Base-by-base conservation (phyloP, 2,329 filamentous ascomycete genomes). In the Aspergillus amoenus region DNA sequence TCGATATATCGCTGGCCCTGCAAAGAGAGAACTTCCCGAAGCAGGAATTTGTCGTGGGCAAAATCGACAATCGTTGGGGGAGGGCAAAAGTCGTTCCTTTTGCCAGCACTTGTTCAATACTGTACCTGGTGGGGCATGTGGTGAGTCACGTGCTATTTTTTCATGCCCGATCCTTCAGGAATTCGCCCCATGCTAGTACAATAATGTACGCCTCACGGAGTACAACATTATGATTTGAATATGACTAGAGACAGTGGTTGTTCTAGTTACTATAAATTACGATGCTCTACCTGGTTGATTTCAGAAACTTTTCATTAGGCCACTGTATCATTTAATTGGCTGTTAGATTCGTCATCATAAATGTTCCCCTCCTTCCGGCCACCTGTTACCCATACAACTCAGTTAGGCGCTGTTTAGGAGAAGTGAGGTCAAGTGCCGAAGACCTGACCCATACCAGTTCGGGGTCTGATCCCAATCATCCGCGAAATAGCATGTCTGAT, bases 291-390 rank as follows among this genome's bases (percentile, higher is more conserved):
- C 39, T 8, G 8, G 27, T 30, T 43, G 24, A 43, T 12, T 48
- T 43, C 43, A n/a, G 44, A 48, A 52, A 55, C 51, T 64, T 59
- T 66, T 62, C 62, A 66, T 66, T 66, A 66, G 60, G 58, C 61
- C 61, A 61, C 52, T 66, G 61, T 50, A 55, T 62, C 50, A 52
- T 59, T 49, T 60, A 60, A 55, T 24, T 62, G 59, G 63, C 63
- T 56, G 57, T 57, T 61, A 56, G 58, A 63, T 61, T 65, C 63
- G 59, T 66, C 63, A 66, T 66, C 63, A 65, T 66, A 62, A 66
- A 58, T 64, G 49, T 64, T 58, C 52, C 49, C 52, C 54, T 40
- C 27, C 27, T 30, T 9, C 56, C 30, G 48, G 40, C 49, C 45
- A 61, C 55, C 46, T 46, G 55, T 18, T 46, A 48, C 44, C 34